Evolutionary conservation across 164 flowering plant genomes (phyloP), one percentile per base, ranked within the genome.

Genomic region (Pachysandra terminalis): DNA sequence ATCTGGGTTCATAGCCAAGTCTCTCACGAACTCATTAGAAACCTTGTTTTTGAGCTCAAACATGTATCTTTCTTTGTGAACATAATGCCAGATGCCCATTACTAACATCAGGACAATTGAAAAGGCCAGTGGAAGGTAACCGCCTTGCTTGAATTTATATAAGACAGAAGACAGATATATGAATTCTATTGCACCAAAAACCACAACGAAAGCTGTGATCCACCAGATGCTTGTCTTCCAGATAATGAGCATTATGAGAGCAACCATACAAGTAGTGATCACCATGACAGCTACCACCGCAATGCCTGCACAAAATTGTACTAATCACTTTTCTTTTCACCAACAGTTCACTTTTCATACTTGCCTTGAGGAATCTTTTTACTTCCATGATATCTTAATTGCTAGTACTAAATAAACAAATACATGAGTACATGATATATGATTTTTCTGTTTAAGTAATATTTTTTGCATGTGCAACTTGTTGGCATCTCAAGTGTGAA

Each of bases 11-110:
- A 22, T 19, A 9, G 72, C 81, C 65, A 89, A 52, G 22, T 82
- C 76, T 69, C 66, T 74, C 0, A 85, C 55, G 68, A 67, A 81
- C 8, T 76, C 81, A 60, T 68, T 64, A 0, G 91, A 86, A 19
- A 84, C 85, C 78, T 86, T 88, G 81, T 88, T 83, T 41, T 63
- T 70, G 7, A 88, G 83, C 82, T 90, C 93, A 59, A 79, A 90
- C 70, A 63, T 68, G 76, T 88, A 85, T 45, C 81, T 75, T 51
- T 79, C 16, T 19, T 35, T 73, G 71, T 86, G 86, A 0, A 82
- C 89, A 57, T 88, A 87, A 26, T 90, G 88, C 96, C 96, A 90
- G 59, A 74, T 71, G 0, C 80, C 81, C 91, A 90, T 88, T 13
- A 85, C 64, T 0, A 27, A 19, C 86, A 85, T 81, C 8, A 90